A percentile compares a stretch with the other conserved stretches of the same genome.
Conservation (phyloP, 2,329 filamentous ascomycete species). For the Colletotrichum sidae region DNA sequence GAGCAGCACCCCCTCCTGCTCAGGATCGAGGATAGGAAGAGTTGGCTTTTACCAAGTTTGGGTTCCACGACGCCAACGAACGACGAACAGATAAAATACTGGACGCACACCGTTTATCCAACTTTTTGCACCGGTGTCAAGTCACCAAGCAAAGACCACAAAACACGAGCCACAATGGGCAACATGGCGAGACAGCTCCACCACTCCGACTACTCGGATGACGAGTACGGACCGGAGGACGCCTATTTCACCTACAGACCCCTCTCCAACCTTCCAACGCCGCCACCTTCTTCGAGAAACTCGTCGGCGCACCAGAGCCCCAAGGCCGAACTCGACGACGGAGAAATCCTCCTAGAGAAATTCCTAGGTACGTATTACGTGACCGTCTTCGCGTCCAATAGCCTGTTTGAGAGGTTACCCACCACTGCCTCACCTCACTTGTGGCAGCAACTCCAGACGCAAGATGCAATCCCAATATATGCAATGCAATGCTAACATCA, state of each 20-base stretch:
- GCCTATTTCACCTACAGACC: slow-evolving; percentile 75
- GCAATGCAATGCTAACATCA: slow-evolving; percentile 35
- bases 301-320: slow-evolving; percentile 58
- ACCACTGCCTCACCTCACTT: background rate
- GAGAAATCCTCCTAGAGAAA: slow-evolving; percentile 54
- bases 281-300: slow-evolving; percentile 66
- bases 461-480: slow-evolving; percentile 38
- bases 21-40: slow-evolving; percentile 39
- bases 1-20: slow-evolving; percentile 38
- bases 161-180: slow-evolving; percentile 32
- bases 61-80: slow-evolving; percentile 25
- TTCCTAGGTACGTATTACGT: slow-evolving; percentile 50
- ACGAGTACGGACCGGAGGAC: slow-evolving; percentile 62
- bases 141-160: background rate
- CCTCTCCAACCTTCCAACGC: slow-evolving; percentile 75
- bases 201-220: slow-evolving; percentile 46
- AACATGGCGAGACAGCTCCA: slow-evolving; percentile 36
- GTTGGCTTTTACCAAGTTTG: slow-evolving; percentile 34
- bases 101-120: background rate
- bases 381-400: slow-evolving; percentile 14
- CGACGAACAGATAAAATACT: slow-evolving; percentile 31
- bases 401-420: background rate
- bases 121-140: background rate
- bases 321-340: slow-evolving; percentile 55
- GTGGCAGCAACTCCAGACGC: slow-evolving; percentile 34